These are phyloP conservation scores for Quercus agrifolia DNA, from an alignment of 306 rosid genomes.

Conservation along the genomic window DNA sequence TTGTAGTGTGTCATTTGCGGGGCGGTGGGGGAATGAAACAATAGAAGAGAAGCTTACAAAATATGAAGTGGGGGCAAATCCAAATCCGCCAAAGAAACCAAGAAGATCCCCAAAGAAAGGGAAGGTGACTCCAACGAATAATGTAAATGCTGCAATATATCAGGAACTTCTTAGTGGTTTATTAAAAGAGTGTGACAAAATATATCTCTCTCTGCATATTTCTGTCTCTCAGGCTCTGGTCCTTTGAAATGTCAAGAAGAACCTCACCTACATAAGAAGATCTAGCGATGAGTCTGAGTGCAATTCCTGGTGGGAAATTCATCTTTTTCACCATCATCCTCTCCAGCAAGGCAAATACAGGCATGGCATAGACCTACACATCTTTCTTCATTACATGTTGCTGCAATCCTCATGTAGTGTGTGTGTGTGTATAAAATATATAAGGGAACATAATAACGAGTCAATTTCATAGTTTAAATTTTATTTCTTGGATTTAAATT, in stretches of 20 bases:
- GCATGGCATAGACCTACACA: conserved; percentile 86
- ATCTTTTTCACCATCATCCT: conserved; percentile 49
- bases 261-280: conserved; percentile 70
- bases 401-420: neutral
- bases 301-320: conserved; percentile 62
- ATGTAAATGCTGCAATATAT: conserved; percentile 63
- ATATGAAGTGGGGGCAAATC: conserved; percentile 85
- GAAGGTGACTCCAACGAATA: conserved; percentile 71
- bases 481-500: too few species aligned
- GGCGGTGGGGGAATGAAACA: neutral
- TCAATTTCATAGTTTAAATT: too few species aligned
- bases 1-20: neutral
- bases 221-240: neutral
- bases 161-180: neutral
- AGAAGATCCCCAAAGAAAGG: conserved; percentile 97
- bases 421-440: neutral
- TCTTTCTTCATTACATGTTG: neutral
- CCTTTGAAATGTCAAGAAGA: neutral
- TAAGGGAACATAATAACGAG: too few species aligned
- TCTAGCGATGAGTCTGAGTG: conserved; percentile 72
- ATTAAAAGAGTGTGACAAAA: neutral
- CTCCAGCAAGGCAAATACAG: conserved; percentile 78
- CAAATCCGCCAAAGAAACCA: conserved; percentile 95
- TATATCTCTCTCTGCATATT: neutral
- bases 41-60: conserved; percentile 44